Base-by-base conservation (phyloP, 2,329 filamentous ascomycete genomes). In the Zymoseptoria passerinii region DNA sequence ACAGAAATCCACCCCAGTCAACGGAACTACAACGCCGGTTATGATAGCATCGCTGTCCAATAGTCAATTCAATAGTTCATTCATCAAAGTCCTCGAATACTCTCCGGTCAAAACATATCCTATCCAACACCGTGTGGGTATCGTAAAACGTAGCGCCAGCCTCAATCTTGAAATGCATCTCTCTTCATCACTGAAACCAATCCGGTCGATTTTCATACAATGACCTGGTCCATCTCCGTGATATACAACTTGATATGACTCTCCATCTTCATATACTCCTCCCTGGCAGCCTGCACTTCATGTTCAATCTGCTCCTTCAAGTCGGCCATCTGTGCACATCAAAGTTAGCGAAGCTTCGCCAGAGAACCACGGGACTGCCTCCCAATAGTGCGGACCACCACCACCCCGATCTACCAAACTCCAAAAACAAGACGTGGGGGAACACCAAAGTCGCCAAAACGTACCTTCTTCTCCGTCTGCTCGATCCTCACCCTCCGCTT, bases 241-340 rank as follows among this genome's bases (percentile, higher is more conserved):
- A 99, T 95, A 78, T 99, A 99, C 62, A 97, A 80, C 75, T 92
- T 92, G 73, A 99, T 95, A 72, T 99, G 94, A 44, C 90, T 87
- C 74, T 97, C 92, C 84, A 99, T 88, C 83, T 96, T 96, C 71
- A 95, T 82, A 75, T 96, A 99, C 77, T 97, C 90, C 65, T 95
- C 92, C 67, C 95, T 85, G 0, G 94, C 91, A 57, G 83, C 84
- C 71, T 94, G 89, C 8, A 97, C 87, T 75, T 99, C 94, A 61
- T 87, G 92, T 71, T 97, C 92, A 63, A 99, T 96, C 68, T 94
- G 95, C 73, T 97, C 94, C 72, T 96, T 97, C 66, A 99, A 81
- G 74, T 99, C 94, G 52, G 88, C 85, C 92, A 97, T 99, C 92
- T 96, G 64, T 19, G 59, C 28, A 20, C 19, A 48, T 10, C 18